Evolutionary conservation across 768 basidiomycete species (phyloP), one percentile per base, ranked within the genome.

Genomic region (Cystofilobasidium macerans): DNA sequence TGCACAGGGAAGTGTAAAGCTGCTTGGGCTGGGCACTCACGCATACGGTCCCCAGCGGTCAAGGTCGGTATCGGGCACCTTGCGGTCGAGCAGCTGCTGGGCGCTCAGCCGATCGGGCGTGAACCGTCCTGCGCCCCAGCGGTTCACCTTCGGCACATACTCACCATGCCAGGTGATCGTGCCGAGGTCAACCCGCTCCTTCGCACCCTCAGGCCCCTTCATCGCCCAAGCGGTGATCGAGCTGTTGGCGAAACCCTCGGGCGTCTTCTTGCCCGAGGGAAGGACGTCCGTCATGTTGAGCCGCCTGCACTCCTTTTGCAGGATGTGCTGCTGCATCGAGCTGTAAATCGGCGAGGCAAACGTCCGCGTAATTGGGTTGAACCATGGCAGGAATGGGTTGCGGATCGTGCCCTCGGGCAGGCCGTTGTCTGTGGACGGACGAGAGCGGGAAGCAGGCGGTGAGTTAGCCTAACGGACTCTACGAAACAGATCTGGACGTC

Each of bases 241-340:
- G 45, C 36, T 51, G 60, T 67, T 67, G 8, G 51, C 60, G 35
- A 32, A 61, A 13, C 38, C 53, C 3, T 48, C 36, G 3, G 51
- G 65, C 45, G 60, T 67, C 65, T 67, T 67, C 28, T 59, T 59
- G 42, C 65, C 65, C n/a, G 65, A 67, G 26, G 65, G 65, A 33
- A 67, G 65, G 30, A 67, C 58, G 59, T 67, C 24, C 13, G 28
- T 35, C 22, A 35, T 30, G 14, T 28, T 26, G 33, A 67, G 59
- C 33, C 65, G 59, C 32, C 60, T 48, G n/a, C 38, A 48, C 33
- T 67, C 65, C 13, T 57, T 40, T n/a, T 18, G 20, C n/a, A 67
- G 59, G 0, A 18, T 11, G 22, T 53, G 13, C 42, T 67, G 65
- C 12, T 47, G 4, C 11, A 20, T 26, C 26, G 24, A 36, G 36